Conservation (phyloP, 1,284 basidiomycete species). For the Acaromyces ingoldii region DNA sequence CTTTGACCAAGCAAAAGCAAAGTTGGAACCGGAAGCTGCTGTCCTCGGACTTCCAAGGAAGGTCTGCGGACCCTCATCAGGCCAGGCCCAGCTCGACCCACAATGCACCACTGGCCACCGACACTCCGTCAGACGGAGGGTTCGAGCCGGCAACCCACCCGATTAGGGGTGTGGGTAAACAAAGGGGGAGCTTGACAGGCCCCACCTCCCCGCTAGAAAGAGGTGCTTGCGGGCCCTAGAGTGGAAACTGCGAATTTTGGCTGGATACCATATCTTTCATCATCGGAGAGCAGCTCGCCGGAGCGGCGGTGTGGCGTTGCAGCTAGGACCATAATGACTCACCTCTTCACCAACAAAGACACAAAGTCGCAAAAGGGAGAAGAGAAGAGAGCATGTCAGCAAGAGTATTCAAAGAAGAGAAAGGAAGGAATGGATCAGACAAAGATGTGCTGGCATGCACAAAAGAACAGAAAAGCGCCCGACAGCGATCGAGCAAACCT, state of each 20-base stretch:
- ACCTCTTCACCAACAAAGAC: no score
- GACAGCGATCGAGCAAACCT: conserved; percentile 45
- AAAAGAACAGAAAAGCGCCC: conserved; percentile 36
- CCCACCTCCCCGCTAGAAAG: conserved; percentile 30
- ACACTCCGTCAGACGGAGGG: conserved; percentile 46
- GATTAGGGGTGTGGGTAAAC: conserved; percentile 31
- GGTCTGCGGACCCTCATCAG: conserved; percentile 51
- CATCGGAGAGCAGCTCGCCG: conserved; percentile 30
- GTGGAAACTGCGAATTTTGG: conserved; percentile 53
- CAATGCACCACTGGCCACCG: conserved; percentile 42
- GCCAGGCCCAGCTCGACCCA: conserved; percentile 50
- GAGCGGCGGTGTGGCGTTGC: no score
- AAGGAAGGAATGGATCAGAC: conserved; percentile 29
- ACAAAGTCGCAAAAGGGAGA: no score
- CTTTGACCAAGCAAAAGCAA: neutral
- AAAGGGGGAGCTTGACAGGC: conserved; percentile 44
- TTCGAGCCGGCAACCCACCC: conserved; percentile 48
- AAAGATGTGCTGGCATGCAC: conserved; percentile 51
- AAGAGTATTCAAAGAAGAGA: neutral
- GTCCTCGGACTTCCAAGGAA: conserved; percentile 53
- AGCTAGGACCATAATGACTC: no score
- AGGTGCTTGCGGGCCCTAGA: conserved; percentile 46
- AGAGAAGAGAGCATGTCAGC: neutral
- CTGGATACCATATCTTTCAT: conserved; percentile 52
- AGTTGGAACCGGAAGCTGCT: neutral